Evolutionary conservation across 2,329 filamentous ascomycete genomes (phyloP), one percentile per base, ranked within the genome.

Genomic region (Cordyceps javanica): DNA sequence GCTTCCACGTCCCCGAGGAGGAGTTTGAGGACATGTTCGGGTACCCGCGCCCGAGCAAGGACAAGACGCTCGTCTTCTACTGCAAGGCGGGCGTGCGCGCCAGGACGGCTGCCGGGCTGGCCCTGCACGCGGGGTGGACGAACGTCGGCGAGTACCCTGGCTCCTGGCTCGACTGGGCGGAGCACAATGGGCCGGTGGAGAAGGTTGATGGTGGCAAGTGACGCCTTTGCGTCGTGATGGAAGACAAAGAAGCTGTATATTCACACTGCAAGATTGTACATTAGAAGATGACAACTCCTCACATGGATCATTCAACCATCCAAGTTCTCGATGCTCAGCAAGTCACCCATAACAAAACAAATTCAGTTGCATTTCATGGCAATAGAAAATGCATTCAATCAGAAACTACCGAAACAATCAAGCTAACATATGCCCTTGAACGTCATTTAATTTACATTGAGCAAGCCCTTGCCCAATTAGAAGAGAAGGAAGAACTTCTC

Each of bases 11-110:
- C 8, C 70, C 79, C 0, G 77, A 80, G 0, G 88, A 90, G 13
- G 91, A 96, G 62, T 97, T 97, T 68, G 82, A 89, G 68, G 89
- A 91, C 60, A 76, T 87, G 16, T 92, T 91, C 72, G 92, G 91
- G 4, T 96, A 89, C 67, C 74, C 79, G 59, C 88, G 90, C 60
- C 92, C 79, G 0, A 65, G 66, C 2, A 76, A 75, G 60, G 77
- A 82, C 45, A 70, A 72, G 32, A 77, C 82, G 62, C 70, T 96
- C 14, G 80, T 97, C 4, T 94, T 97, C 67, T 97, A 96, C 72
- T 99, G 94, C 75, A 95, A 91, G 75, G 87, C 92, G 0, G 94
- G 94, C 2, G 90, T 97, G 62, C 80, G 94, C 68, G 91, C 90
- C 64, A 77, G 80, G 46, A 83, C 89, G 0, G 92, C 92, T 7